Conservation (phyloP, 371 early-diverging fungal species). For the Mortierella sp. region DNA sequence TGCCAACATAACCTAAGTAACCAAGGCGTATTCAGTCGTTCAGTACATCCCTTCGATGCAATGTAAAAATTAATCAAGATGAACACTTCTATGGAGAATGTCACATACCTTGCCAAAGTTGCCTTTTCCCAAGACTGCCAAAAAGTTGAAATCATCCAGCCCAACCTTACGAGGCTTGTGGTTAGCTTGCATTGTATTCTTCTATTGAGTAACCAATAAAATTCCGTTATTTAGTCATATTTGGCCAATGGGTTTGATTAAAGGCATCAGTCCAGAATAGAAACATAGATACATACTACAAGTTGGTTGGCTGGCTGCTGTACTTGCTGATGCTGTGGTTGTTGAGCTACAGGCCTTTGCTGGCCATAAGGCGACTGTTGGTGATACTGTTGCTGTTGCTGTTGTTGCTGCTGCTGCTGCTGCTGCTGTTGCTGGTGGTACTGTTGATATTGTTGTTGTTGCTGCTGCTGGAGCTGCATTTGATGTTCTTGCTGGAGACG, state of each 20-base stretch:
- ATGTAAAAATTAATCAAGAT: not conserved
- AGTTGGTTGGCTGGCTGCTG: slow-evolving; percentile 41
- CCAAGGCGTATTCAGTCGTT: not conserved
- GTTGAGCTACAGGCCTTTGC: slow-evolving; percentile 1
- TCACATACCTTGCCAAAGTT: slow-evolving; percentile 94
- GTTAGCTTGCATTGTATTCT: slow-evolving; percentile 30
- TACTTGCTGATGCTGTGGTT: slow-evolving; percentile 38
- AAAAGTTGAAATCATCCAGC: slow-evolving; percentile 87
- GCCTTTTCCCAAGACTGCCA: slow-evolving; percentile 96
- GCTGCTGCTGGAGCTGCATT: slow-evolving; percentile 48
- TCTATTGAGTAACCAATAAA: slow-evolving; percentile 4
- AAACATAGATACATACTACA: slow-evolving; percentile 1
- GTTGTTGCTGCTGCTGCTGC: slow-evolving; percentile 55
- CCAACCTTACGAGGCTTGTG: slow-evolving; percentile 60
- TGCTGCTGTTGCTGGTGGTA: slow-evolving; percentile 43
- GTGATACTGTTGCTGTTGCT: slow-evolving; percentile 33
- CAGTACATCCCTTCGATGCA: no score
- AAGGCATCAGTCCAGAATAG: slow-evolving; percentile 7
- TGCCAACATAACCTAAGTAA: slow-evolving; percentile 89
- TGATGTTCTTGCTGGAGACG: slow-evolving; percentile 32
- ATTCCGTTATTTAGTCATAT: no score
- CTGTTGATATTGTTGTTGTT: slow-evolving; percentile 47
- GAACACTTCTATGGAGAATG: not conserved
- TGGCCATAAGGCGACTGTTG: slow-evolving; percentile 23
- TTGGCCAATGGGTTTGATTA: not conserved